A percentile compares a stretch with the other conserved stretches of the same genome.
Conservation (phyloP, 106 monocot species). For the Phalaenopsis aphrodite region DNA sequence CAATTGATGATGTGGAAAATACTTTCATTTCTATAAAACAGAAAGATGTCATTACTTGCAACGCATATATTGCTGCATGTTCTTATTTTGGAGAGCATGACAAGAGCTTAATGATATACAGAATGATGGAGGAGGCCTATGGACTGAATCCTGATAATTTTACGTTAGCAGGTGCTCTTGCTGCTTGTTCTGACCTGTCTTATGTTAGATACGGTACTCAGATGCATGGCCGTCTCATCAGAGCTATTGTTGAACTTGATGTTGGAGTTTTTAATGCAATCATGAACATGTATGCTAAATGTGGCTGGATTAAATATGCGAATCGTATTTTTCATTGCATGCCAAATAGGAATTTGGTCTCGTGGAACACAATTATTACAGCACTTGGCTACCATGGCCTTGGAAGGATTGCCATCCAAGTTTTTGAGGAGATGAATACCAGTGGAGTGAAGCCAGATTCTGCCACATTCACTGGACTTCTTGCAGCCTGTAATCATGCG, state of each 20-base stretch:
- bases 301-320: conserved; percentile 42
- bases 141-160: conserved; percentile 35
- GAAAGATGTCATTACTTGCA: conserved; percentile 54
- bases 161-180: conserved; percentile 29
- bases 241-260: conserved; percentile 24
- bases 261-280: conserved; percentile 44
- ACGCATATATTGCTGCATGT: conserved; percentile 40
- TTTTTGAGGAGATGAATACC: conserved; percentile 38
- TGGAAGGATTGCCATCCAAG: conserved; percentile 25
- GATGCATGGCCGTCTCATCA: conserved; percentile 40
- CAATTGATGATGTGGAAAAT: conserved; percentile 28
- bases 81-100: conserved; percentile 37
- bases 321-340: conserved; percentile 18
- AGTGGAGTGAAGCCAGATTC: conserved; percentile 28
- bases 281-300: conserved; percentile 67
- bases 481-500: conserved; percentile 49
- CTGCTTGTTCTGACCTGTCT: conserved; percentile 47
- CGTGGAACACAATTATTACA: conserved; percentile 60
- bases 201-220: conserved; percentile 36
- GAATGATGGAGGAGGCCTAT: conserved; percentile 24
- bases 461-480: conserved; percentile 41
- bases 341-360: conserved; percentile 38
- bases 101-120: conserved; percentile 31
- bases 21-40: conserved; percentile 30
- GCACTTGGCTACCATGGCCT: conserved; percentile 43